Conservation (phyloP, 2,329 filamentous ascomycete species). For the Colletotrichum australisinense region DNA sequence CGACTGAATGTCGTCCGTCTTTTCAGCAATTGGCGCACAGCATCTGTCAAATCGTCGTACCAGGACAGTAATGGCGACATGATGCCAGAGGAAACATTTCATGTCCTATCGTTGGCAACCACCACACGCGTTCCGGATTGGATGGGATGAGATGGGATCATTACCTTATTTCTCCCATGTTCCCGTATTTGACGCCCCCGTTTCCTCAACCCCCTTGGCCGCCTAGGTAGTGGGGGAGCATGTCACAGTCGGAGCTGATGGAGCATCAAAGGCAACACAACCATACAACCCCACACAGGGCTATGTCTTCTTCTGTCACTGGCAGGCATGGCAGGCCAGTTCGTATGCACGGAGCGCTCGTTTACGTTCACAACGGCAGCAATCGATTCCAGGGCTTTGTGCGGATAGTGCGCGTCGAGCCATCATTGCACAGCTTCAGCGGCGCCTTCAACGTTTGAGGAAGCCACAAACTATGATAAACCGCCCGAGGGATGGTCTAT, state of each 20-base stretch:
- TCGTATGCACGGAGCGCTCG: constrained; percentile 19
- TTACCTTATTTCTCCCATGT: constrained; percentile 32
- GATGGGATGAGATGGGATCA: constrained; percentile 16
- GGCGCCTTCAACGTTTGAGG: not conserved
- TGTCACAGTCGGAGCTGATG: constrained; percentile 27
- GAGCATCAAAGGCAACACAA: constrained; percentile 24
- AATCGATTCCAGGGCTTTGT: constrained; percentile 7
- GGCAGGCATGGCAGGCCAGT: constrained; percentile 14
- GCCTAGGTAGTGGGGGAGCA: constrained; percentile 18
- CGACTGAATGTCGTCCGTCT: constrained; percentile 6
- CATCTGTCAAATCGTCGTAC: not conserved
- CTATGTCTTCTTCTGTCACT: constrained; percentile 19
- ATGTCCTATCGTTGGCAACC: constrained; percentile 19
- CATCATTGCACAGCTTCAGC: constrained; percentile 1
- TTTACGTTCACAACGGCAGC: not conserved
- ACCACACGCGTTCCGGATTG: constrained; percentile 1
- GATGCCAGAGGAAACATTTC: not conserved
- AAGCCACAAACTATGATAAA: not conserved
- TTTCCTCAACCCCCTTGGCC: constrained; percentile 10
- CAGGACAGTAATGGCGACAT: not conserved
- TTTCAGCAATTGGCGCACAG: not conserved
- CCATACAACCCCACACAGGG: constrained; percentile 21
- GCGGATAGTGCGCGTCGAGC: not conserved
- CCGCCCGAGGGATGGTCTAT: not conserved
- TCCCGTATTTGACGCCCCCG: constrained; percentile 32